phyloP scores from a whole-genome alignment of 202 grass and related monocot genomes.

The Schoenoplectus triqueter region DNA sequence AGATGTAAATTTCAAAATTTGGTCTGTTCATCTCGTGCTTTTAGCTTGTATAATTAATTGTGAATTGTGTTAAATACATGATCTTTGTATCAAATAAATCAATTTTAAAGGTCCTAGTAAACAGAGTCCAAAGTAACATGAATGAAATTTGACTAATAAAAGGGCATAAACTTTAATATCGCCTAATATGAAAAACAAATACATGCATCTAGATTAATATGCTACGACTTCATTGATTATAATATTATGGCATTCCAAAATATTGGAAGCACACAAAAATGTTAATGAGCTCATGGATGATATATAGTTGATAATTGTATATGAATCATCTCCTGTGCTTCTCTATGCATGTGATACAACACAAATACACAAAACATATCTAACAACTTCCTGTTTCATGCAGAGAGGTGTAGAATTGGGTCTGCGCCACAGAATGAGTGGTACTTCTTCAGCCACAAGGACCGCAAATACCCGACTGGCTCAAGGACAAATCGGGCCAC shows the following conservation, averaged over 20 bases:
- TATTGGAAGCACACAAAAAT: no score
- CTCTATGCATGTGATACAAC: not conserved
- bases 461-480: slow-evolving; percentile 70
- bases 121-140: not conserved
- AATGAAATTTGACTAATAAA: not conserved
- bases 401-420: slow-evolving; percentile 92
- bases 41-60: not conserved
- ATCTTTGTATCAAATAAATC: not conserved
- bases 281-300: no score
- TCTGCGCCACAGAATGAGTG: slow-evolving; percentile 79
- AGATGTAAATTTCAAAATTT: not conserved
- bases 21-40: not conserved
- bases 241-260: no score
- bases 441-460: slow-evolving; percentile 70
- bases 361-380: not conserved
- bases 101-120: not conserved
- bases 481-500: slow-evolving; percentile 94
- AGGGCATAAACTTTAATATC: not conserved
- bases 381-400: not conserved
- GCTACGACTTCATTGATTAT: not conserved
- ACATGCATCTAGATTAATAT: not conserved
- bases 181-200: not conserved
- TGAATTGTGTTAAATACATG: not conserved
- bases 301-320: no score
- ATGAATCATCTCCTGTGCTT: not conserved